Evolutionary conservation across 202 grass and related monocot species (phyloP).

Genomic region (Zizania palustris): DNA sequence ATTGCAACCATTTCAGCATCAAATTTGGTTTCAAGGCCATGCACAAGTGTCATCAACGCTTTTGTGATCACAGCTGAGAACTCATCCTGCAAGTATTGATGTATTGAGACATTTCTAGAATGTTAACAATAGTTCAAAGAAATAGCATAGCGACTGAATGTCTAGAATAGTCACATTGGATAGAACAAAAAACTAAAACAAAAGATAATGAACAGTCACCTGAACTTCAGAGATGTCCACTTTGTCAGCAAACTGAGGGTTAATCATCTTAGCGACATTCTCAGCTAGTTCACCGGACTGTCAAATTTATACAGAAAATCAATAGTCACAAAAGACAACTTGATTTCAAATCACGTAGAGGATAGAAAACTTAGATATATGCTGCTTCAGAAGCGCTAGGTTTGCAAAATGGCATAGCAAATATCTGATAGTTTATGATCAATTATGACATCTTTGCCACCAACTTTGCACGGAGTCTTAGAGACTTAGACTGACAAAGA

Average conservation of each 20-base stretch:
- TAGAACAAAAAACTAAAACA: conserved; percentile 7
- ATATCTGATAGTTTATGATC: neutral
- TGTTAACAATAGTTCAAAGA: conserved; percentile 22
- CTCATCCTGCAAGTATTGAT: conserved; percentile 72
- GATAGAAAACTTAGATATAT: neutral
- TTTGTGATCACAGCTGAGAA: conserved; percentile 93
- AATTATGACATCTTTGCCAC: neutral
- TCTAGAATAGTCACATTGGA: conserved; percentile 22
- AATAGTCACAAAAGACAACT: conserved; percentile 19
- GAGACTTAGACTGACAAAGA: neutral
- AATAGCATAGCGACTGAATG: neutral
- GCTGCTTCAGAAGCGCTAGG: neutral
- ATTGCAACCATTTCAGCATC: conserved; percentile 97
- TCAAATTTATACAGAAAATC: conserved; percentile 40
- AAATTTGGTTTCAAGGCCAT: conserved; percentile 98
- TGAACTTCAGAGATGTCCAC: conserved; percentile 98
- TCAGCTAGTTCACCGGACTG: conserved; percentile 96
- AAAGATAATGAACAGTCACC: conserved; percentile 55
- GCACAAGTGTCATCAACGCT: conserved; percentile 96
- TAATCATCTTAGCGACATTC: conserved; percentile 96
- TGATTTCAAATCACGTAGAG: conserved; percentile 15
- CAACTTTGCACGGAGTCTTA: neutral
- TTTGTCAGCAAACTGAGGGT: conserved; percentile 81
- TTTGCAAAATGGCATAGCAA: neutral
- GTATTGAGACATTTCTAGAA: conserved; percentile 33